Base-by-base conservation (phyloP, 2,329 filamentous ascomycete species). In the Fusarium sp. region DNA sequence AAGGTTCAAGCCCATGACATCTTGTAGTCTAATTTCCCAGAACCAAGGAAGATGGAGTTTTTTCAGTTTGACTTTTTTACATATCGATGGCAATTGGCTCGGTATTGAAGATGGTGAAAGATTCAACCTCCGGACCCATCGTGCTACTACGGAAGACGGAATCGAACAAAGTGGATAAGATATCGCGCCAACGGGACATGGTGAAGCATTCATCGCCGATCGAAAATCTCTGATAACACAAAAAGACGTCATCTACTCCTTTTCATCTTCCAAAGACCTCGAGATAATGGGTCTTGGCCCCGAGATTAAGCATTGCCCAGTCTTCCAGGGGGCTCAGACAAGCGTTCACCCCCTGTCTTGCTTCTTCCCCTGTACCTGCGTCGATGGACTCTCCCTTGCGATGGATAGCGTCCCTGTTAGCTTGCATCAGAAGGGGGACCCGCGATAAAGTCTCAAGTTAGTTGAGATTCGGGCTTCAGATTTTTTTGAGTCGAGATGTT, bases 281-380 rank as follows among this genome's bases (percentile, higher is more conserved):
- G 22, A 43, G 37, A 43, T 27, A 37, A 57, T 32, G 40, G 27
- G 27, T 43, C 61, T 43, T 56, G 47, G 61, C 61, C 14, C 43
- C 33, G 33, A 40, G 54, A 63, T 63, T 43, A 56, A 63, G 61
- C 61, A 63, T 63, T 63, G 47, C 61, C 61, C 47, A 57, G 61
- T 37, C 52, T 14, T 11, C 22, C 22, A 30, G 15, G 27, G 38
- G 14, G 35, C 35, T 22, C 12, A 45, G 20, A 43, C 40, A 45
- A 10, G 20, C 35, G 35, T 37, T 4, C 35, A 37, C 35, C 43
- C 58, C 59, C 40, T 62, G 33, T 63, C 20, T 52, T 30, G 10
- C 30, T 43, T 22, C 52, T 22, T n/a, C 11, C 33, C 40, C 52
- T 30, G 61, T 63, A 57, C 61, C 61, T 63, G 61, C 61, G 47